A percentile compares a stretch with the other conserved stretches of the same genome.
Evolutionary conservation across 108 stramenopile species (phyloP).

Genomic region (Pelagomonas calceolata): DNA sequence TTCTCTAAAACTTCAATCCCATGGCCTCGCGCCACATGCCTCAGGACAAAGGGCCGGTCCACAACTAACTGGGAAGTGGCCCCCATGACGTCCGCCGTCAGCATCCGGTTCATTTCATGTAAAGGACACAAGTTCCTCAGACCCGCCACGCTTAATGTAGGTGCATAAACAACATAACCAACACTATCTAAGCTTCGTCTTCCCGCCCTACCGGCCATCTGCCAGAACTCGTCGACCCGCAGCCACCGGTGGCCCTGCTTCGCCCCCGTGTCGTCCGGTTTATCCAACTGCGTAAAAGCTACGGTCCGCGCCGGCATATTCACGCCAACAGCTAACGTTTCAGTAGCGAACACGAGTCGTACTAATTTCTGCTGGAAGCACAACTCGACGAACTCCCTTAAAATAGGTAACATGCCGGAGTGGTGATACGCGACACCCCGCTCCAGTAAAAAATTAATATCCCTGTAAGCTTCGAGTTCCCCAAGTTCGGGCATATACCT

Average conservation of each 20-base stretch:
- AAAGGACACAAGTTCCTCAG: background rate
- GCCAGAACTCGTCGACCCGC: slow-evolving; percentile 70
- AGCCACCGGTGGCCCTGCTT: slow-evolving; percentile 1
- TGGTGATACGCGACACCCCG: slow-evolving; percentile 94
- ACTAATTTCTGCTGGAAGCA: slow-evolving; percentile 81
- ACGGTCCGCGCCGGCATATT: slow-evolving; percentile 97
- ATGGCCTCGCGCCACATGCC: background rate
- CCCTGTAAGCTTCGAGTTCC: slow-evolving; percentile 8
- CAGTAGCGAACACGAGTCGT: slow-evolving; percentile 90
- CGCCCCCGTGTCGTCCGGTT: slow-evolving; percentile 69
- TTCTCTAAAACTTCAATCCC: background rate
- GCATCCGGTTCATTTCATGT: slow-evolving; percentile 18
- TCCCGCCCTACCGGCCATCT: slow-evolving; percentile 97
- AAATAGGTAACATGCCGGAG: slow-evolving; percentile 89
- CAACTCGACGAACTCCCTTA: slow-evolving; percentile 92
- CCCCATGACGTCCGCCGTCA: slow-evolving; percentile 31
- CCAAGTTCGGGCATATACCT: slow-evolving; percentile 51
- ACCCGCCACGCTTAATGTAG: background rate
- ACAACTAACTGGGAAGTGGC: slow-evolving; percentile 27
- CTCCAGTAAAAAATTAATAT: slow-evolving; percentile 43
- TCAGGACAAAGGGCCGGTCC: background rate
- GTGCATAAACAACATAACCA: slow-evolving; percentile 53
- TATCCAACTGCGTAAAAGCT: slow-evolving; percentile 65
- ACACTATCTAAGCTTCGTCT: slow-evolving; percentile 88
- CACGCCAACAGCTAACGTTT: slow-evolving; percentile 98